Evolutionary conservation across 805 yeast genomes (phyloP).

Genomic region (Yamadazyma scolyti): DNA sequence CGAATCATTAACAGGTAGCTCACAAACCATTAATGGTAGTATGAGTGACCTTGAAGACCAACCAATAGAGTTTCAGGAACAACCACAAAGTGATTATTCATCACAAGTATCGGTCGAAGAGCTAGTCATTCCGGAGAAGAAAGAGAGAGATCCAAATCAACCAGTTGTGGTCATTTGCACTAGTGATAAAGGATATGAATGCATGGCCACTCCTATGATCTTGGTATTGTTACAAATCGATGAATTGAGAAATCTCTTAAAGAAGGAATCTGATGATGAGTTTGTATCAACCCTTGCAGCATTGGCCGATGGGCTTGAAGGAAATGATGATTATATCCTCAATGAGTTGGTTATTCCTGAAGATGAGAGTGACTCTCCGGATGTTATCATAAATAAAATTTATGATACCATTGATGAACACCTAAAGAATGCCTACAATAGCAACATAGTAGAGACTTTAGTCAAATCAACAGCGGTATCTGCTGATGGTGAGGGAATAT

Average conservation of each 20-base stretch:
- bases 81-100: too few relatives aligned
- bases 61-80: neutral
- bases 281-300: conserved; percentile 3
- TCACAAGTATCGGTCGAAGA: neutral
- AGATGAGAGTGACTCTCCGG: too few relatives aligned
- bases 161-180: too few relatives aligned
- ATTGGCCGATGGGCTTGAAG: conserved; percentile 3
- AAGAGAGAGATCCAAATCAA: neutral
- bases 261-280: neutral
- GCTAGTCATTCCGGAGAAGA: neutral
- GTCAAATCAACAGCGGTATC: too few relatives aligned
- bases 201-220: conserved; percentile 3
- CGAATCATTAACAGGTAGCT: neutral
- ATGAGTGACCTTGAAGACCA: neutral
- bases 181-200: conserved; percentile 1
- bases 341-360: conserved; percentile 6
- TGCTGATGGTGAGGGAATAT: too few relatives aligned
- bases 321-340: conserved; percentile 4
- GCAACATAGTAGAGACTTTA: too few relatives aligned
- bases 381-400: too few relatives aligned
- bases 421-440: too few relatives aligned
- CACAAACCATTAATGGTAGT: neutral
- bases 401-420: too few relatives aligned
- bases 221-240: conserved; percentile 9
- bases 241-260: conserved; percentile 6